Base-by-base conservation (phyloP, 495 filamentous ascomycete species). In the Tirmania nivea region DNA sequence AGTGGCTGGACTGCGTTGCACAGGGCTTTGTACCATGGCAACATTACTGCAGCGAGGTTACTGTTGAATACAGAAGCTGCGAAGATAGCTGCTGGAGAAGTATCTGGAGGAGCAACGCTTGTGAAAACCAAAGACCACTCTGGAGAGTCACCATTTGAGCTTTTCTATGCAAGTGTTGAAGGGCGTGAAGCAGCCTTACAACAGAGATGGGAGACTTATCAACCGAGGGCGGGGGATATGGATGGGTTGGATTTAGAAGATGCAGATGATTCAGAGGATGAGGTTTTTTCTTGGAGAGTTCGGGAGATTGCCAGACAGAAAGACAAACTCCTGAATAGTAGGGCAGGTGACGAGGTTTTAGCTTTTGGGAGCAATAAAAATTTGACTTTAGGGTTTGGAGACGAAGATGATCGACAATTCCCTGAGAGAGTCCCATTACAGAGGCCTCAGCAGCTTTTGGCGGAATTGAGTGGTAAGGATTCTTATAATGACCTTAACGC, bases 341-440 rank as follows among this genome's bases (percentile, higher is more conserved):
- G 25, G 25, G 65, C 74, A 19, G 87, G 83, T 12, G 88, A 94
- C 63, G 90, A 97, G 61, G 67, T 94, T 0, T 97, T 83, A 59
- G 81, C 83, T 0, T 90, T 94, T 63, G 90, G 90, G 17, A 94
- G 86, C 65, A 96, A 94, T 66, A 89, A 90, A 59, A 97, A 97
- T 59, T 69, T 93, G 11, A 87, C 82, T 8, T 74, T 97, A 45
- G 90, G 92, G 2, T 82, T 96, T 58, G 85, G 86, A 14, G 85
- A 95, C 61, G 79, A 88, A 59, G 87, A 94, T 65, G 88, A 97
- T 58, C 79, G 90, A 3, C 86, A 95, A 52, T 94, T 78, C 64
- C 90, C 90, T 0, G 90, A 97, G 62, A 77, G 86, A 45, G 75
- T 94, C 11, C 67, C 68, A 19, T 64, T 96, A 55, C 75, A 80